A percentile compares a stretch with the other conserved stretches of the same genome.
These are phyloP conservation scores for Mycena amicta DNA, from an alignment of 768 basidiomycete genomes.

Conservation along the genomic window DNA sequence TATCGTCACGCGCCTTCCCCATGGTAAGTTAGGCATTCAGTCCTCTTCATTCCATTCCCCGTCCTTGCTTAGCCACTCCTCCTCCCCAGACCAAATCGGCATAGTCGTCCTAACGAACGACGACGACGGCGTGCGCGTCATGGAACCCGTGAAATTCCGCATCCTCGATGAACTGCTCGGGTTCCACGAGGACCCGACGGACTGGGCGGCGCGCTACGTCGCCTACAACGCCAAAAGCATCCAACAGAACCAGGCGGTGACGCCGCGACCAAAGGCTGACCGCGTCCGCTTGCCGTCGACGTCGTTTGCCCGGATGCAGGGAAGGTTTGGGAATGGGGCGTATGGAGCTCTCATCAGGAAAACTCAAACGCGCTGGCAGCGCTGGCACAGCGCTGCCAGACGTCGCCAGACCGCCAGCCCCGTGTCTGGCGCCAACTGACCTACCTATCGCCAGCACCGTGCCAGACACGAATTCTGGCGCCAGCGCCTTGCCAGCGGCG, in stretches of 20 bases:
- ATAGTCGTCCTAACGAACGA: slow-evolving; percentile 45
- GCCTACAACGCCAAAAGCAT: slow-evolving; percentile 26
- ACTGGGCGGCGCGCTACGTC: slow-evolving; percentile 41
- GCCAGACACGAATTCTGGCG: too few relatives aligned
- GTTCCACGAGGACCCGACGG: slow-evolving; percentile 28
- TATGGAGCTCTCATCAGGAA: slow-evolving; percentile 40
- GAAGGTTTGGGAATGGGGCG: slow-evolving; percentile 35
- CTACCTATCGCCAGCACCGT: too few relatives aligned
- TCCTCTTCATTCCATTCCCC: too few relatives aligned
- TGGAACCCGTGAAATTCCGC: slow-evolving; percentile 40
- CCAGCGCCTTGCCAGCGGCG: too few relatives aligned
- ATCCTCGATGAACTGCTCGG: slow-evolving; percentile 40
- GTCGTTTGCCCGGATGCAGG: slow-evolving; percentile 28
- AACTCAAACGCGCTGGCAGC: too few relatives aligned
- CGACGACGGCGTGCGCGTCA: slow-evolving; percentile 34
- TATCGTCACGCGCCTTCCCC: slow-evolving; percentile 21
- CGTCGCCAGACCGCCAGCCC: too few relatives aligned
- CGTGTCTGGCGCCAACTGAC: too few relatives aligned
- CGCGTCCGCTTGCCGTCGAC: slow-evolving; percentile 24
- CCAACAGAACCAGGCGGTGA: slow-evolving; percentile 22
- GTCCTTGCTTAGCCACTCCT: slow-evolving; percentile 21
- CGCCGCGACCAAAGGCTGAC: slow-evolving; percentile 29
- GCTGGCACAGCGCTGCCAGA: too few relatives aligned
- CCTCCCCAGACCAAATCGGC: slow-evolving; percentile 36
- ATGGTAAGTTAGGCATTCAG: neutral